A percentile compares a stretch with the other conserved stretches of the same genome.
phyloP scores from a whole-genome alignment of 2,329 filamentous ascomycete genomes.

The Dendryphion nanum region DNA sequence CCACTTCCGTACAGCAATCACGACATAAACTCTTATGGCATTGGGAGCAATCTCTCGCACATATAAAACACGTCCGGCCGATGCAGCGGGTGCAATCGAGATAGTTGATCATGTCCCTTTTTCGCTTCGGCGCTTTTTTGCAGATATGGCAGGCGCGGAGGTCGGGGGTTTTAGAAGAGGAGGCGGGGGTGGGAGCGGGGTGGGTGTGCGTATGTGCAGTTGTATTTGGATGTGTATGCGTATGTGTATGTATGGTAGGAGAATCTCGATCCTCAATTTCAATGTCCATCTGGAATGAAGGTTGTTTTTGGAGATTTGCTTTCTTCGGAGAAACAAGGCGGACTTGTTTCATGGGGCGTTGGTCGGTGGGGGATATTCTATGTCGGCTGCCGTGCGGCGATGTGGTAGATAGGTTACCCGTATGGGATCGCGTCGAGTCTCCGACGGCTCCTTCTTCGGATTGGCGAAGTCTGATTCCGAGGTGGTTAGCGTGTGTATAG shows the following conservation, averaged over 20 bases:
- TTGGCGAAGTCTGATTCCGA: too few relatives aligned
- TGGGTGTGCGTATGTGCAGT: neutral
- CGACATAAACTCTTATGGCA: slow-evolving; percentile 60
- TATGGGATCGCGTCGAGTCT: neutral
- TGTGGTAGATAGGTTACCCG: too few relatives aligned
- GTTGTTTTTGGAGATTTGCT: slow-evolving; percentile 20
- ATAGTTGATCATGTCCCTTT: slow-evolving; percentile 65
- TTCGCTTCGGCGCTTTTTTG: slow-evolving; percentile 63
- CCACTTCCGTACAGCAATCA: slow-evolving; percentile 66
- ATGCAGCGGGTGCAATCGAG: slow-evolving; percentile 63
- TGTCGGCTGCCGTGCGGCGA: neutral
- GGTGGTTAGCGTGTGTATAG: too few relatives aligned
- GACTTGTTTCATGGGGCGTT: slow-evolving; percentile 30
- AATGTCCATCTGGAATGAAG: slow-evolving; percentile 35
- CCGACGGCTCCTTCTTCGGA: too few relatives aligned
- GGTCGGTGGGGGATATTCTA: slow-evolving; percentile 5
- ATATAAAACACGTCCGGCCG: slow-evolving; percentile 66
- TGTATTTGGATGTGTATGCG: neutral
- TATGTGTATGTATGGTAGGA: neutral
- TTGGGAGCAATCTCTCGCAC: slow-evolving; percentile 62
- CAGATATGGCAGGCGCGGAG: slow-evolving; percentile 64
- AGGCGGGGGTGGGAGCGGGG: slow-evolving; percentile 28
- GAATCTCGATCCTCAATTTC: slow-evolving; percentile 12
- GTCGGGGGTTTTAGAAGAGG: too few relatives aligned
- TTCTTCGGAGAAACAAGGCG: slow-evolving; percentile 21